Evolutionary conservation across 495 filamentous ascomycete species (phyloP), one percentile per base, ranked within the genome.

Genomic region (Penicillium bovifimosum): DNA sequence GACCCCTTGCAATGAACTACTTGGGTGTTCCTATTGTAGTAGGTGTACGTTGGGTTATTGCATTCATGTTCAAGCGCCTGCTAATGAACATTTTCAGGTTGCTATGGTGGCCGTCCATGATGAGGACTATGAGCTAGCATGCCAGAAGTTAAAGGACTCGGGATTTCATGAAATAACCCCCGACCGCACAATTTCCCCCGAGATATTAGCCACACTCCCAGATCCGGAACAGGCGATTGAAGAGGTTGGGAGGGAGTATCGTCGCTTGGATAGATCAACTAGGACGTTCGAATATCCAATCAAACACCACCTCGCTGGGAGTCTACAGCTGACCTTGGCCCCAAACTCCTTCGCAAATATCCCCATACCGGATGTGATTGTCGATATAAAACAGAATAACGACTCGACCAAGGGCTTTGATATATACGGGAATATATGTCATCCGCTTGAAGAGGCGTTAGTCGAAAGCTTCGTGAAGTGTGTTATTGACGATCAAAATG

Each of bases 401-500:
- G 32, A 5, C 13, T 34, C 9, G 13, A 14, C 14, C 1, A 36
- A 6, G 69, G 63, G 2, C 53, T 62, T 18, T 35, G 32, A 55
- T 24, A 47, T 13, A 11, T 58, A 58, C 26, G 53, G 49, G 24
- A 61, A 55, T 52, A 13, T 62, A 53, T 16, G 14, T 44, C 58
- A 65, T 14, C 54, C 60, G 39, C 50, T 55, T 26, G 56, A 62
- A 52, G 24, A 35, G 14, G 32, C 50, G 26, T 36, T 62, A 34
- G 53, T 59, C 34, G 60, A 62, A 38, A 62, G 55, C 29, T 56
- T 62, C 53, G 55, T 53, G 5, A 55, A 56, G 41, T 53, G 48
- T 34, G 53, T 41, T 10, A 36, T 63, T 20, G 45, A 52, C 41
- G 56, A 63, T 39, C 28, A 50, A 20, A 39, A 46, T 24, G 16